phyloP scores from a whole-genome alignment of 139 green algal species.

The Limnomonas spitsbergensis region DNA sequence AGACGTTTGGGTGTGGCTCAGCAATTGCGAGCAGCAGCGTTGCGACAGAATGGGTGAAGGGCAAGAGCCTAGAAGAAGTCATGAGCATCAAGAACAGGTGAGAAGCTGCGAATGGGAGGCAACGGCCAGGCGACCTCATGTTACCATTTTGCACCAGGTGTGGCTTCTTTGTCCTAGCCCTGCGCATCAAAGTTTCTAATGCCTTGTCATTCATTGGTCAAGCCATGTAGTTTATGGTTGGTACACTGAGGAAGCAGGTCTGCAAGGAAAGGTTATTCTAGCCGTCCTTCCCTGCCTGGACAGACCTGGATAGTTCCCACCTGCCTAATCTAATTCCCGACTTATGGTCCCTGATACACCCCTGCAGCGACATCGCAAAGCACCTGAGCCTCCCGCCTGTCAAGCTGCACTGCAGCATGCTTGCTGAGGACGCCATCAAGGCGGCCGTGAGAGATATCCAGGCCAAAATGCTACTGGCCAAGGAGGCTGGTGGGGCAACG shows the following conservation, averaged over 20 bases:
- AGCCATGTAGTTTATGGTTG: too few relatives aligned
- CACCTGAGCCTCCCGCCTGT: slow-evolving; percentile 95
- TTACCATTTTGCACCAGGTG: too few relatives aligned
- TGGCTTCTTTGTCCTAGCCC: too few relatives aligned
- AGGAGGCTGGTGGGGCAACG: not conserved
- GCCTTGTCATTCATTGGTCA: too few relatives aligned
- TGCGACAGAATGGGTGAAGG: slow-evolving; percentile 94
- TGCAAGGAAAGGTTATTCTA: too few relatives aligned
- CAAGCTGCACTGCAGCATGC: slow-evolving; percentile 99
- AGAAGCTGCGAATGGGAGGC: not conserved
- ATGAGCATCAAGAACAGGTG: slow-evolving; percentile 85
- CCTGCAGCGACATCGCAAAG: slow-evolving; percentile 88
- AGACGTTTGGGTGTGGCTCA: slow-evolving; percentile 98
- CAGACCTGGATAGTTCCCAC: too few relatives aligned
- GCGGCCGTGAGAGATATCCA: slow-evolving; percentile 94
- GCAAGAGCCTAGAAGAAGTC: slow-evolving; percentile 79
- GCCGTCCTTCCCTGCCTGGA: too few relatives aligned
- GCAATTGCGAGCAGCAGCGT: slow-evolving; percentile 95
- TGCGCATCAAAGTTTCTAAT: too few relatives aligned
- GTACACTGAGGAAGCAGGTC: too few relatives aligned
- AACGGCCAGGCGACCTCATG: not conserved
- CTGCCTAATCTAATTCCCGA: too few relatives aligned
- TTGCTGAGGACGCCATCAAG: slow-evolving; percentile 89
- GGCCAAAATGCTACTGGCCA: slow-evolving; percentile 54
- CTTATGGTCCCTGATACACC: too few relatives aligned